Evolutionary conservation across 2,329 filamentous ascomycete genomes (phyloP).

Genomic region (Aspergillus pseudoterreus): DNA sequence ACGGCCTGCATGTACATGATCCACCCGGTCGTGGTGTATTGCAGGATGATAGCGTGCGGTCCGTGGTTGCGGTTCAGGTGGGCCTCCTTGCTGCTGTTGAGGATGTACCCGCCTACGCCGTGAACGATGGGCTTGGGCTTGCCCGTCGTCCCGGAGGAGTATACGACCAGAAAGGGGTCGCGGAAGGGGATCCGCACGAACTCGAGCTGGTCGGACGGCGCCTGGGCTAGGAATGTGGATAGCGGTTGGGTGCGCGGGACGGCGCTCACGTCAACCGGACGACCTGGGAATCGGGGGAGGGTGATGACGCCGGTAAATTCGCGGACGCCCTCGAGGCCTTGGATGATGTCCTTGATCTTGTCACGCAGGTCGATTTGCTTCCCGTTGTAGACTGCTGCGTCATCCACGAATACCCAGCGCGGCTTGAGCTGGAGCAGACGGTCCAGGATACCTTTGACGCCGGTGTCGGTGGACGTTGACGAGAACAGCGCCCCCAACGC

Average conservation of each 20-base stretch:
- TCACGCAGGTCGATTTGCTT: constrained; percentile 66
- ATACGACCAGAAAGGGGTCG: constrained; percentile 74
- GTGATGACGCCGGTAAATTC: constrained; percentile 64
- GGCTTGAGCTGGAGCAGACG: constrained; percentile 71
- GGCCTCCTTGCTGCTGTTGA: constrained; percentile 56
- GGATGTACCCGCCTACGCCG: constrained; percentile 44
- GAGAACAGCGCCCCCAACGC: constrained; percentile 73
- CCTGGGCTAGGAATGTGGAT: constrained; percentile 36
- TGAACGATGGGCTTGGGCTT: constrained; percentile 85
- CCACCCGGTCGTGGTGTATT: constrained; percentile 73
- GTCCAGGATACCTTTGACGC: constrained; percentile 71
- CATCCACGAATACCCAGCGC: constrained; percentile 79
- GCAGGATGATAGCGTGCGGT: constrained; percentile 45
- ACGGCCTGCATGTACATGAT: constrained; percentile 77
- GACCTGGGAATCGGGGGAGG: constrained; percentile 59
- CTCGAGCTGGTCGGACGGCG: constrained; percentile 35
- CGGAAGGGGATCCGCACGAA: constrained; percentile 65
- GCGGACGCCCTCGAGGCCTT: constrained; percentile 57
- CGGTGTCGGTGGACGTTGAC: constrained; percentile 78
- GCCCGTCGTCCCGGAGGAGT: constrained; percentile 76
- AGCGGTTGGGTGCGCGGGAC: constrained; percentile 47
- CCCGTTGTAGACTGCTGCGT: constrained; percentile 74
- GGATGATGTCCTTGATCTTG: constrained; percentile 67
- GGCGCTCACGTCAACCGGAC: constrained; percentile 55
- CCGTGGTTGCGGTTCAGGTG: constrained; percentile 49